Conservation (phyloP, 2,329 filamentous ascomycete genomes). For the Graphium sp. region DNA sequence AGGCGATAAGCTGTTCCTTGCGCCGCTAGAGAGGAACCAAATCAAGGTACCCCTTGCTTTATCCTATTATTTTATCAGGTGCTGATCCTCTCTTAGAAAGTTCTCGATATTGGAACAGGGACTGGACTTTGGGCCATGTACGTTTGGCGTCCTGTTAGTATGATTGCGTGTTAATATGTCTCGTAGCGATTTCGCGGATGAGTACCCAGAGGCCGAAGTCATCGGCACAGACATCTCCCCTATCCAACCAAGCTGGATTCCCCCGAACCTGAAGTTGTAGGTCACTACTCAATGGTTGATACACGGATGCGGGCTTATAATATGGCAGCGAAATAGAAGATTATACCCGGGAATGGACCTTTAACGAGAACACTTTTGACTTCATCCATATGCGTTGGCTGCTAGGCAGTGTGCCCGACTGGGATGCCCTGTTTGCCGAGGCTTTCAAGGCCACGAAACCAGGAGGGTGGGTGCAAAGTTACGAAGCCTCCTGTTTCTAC, state of each 20-base stretch:
- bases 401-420: slow-evolving; percentile 38
- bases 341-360: slow-evolving; percentile 24
- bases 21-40: slow-evolving; percentile 7
- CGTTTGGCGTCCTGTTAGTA: slow-evolving; percentile 17
- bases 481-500: slow-evolving; percentile 6
- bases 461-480: slow-evolving; percentile 6
- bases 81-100: slow-evolving; percentile 4
- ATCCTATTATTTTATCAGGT: not conserved
- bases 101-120: slow-evolving; percentile 35
- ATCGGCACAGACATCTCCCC: slow-evolving; percentile 38
- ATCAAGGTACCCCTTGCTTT: slow-evolving; percentile 5
- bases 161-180: not conserved
- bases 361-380: slow-evolving; percentile 27
- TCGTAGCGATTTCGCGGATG: slow-evolving; percentile 26
- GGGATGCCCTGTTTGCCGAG: slow-evolving; percentile 33
- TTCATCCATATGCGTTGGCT: slow-evolving; percentile 42
- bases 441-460: slow-evolving; percentile 18
- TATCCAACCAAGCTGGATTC: slow-evolving; percentile 35
- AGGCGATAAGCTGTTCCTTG: slow-evolving; percentile 10
- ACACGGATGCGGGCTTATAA: not conserved
- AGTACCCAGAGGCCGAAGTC: slow-evolving; percentile 23
- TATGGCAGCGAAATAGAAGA: slow-evolving; percentile 14
- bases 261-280: slow-evolving; percentile 16
- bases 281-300: not conserved
- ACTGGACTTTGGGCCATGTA: slow-evolving; percentile 34